Percentiles rank a stretch among this genome's conserved stretches.
These are phyloP conservation scores for Diutina rugosa DNA, from an alignment of 1,139 yeast species.

Conservation along the genomic window DNA sequence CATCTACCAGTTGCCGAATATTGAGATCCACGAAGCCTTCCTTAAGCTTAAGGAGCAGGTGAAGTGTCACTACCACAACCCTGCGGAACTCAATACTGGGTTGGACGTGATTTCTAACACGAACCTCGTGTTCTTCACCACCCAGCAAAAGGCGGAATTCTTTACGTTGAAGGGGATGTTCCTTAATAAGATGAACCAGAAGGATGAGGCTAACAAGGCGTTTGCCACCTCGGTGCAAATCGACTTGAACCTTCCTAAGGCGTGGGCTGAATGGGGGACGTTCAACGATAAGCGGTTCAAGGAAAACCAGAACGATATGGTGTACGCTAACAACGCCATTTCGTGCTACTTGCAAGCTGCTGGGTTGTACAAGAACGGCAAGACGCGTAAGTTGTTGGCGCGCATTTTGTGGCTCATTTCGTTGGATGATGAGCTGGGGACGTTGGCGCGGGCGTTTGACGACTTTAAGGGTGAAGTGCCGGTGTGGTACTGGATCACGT, in stretches of 20 bases:
- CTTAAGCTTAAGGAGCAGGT: slow-evolving; percentile 93
- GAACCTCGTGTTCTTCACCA: slow-evolving; percentile 87
- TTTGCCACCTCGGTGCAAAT: slow-evolving; percentile 96
- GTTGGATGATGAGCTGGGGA: slow-evolving; percentile 75
- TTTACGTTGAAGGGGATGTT: slow-evolving; percentile 97
- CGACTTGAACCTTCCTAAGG: slow-evolving; percentile 86
- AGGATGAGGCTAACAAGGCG: slow-evolving; percentile 94
- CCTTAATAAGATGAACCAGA: slow-evolving; percentile 75
- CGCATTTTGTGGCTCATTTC: slow-evolving; percentile 90
- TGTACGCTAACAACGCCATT: slow-evolving; percentile 85
- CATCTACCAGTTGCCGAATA: slow-evolving; percentile 91
- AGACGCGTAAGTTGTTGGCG: slow-evolving; percentile 78
- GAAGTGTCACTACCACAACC: slow-evolving; percentile 87
- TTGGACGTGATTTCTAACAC: slow-evolving; percentile 95
- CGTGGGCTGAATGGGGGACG: slow-evolving; percentile 99
- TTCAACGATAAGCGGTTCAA: slow-evolving; percentile 84
- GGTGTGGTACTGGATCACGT: slow-evolving; percentile 98
- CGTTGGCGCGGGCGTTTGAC: slow-evolving; percentile 79
- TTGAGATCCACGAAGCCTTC: slow-evolving; percentile 97
- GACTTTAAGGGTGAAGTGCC: slow-evolving; percentile 93
- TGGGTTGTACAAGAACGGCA: slow-evolving; percentile 85
- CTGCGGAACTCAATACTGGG: slow-evolving; percentile 82
- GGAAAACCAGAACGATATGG: slow-evolving; percentile 72
- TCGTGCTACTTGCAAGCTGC: slow-evolving; percentile 97
- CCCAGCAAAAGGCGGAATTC: slow-evolving; percentile 96